Evolutionary conservation across 2,329 filamentous ascomycete genomes (phyloP).

Genomic region (Paraconiothyrium brasiliense): DNA sequence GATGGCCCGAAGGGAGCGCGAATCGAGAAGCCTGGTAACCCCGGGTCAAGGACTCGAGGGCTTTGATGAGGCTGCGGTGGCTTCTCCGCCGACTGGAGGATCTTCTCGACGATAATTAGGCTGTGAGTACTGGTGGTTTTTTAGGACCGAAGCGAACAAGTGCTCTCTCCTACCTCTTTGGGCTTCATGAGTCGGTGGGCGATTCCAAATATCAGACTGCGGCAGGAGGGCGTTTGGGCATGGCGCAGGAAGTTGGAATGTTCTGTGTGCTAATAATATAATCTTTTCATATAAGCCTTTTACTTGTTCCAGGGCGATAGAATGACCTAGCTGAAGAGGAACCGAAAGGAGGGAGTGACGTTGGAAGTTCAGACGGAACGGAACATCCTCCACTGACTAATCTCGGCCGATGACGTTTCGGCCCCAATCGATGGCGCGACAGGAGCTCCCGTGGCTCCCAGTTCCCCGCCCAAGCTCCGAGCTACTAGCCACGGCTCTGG

Average conservation of each 20-base stretch:
- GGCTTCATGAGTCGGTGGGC: too few species aligned
- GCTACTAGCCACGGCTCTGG: not conserved
- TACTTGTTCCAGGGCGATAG: not conserved
- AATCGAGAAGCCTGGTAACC: too few species aligned
- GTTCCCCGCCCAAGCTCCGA: slow-evolving; percentile 1
- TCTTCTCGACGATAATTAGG: not conserved
- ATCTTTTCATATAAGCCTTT: not conserved
- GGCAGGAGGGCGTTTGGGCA: not conserved
- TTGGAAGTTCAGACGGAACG: slow-evolving; percentile 3
- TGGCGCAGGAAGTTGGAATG: not conserved
- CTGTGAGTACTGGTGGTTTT: too few species aligned
- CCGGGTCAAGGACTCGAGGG: too few species aligned
- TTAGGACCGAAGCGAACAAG: too few species aligned
- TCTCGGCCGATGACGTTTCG: slow-evolving; percentile 1
- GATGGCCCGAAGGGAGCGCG: not conserved
- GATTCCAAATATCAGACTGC: not conserved
- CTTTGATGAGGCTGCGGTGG: not conserved
- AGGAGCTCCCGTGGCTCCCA: not conserved
- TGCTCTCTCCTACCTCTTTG: too few species aligned
- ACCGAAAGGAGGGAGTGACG: not conserved
- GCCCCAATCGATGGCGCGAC: slow-evolving; percentile 1
- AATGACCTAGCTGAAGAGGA: not conserved
- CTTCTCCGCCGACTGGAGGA: not conserved
- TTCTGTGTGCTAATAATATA: not conserved
- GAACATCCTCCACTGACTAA: slow-evolving; percentile 2